Evolutionary conservation across 1,284 basidiomycete genomes (phyloP).

Genomic region (Schizopora paradoxa): DNA sequence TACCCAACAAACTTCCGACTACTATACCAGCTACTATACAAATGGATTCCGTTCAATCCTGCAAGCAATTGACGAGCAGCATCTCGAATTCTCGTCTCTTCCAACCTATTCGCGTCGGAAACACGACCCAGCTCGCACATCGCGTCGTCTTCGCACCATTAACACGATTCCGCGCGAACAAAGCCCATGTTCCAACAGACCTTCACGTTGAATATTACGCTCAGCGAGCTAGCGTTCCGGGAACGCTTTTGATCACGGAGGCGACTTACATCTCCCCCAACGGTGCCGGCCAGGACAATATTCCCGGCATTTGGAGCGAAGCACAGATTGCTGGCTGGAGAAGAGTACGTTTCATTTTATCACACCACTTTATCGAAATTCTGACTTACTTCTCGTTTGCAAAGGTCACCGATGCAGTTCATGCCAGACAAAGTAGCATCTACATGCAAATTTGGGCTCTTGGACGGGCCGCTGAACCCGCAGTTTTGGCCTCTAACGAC

Average conservation of each 20-base stretch:
- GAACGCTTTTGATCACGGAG: slow-evolving; percentile 46
- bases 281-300: slow-evolving; percentile 33
- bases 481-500: slow-evolving; percentile 20
- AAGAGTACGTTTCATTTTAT: slow-evolving; percentile 26
- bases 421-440: slow-evolving; percentile 35
- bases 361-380: not conserved
- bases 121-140: slow-evolving; percentile 34
- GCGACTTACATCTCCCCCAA: slow-evolving; percentile 37
- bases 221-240: slow-evolving; percentile 39
- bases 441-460: slow-evolving; percentile 43
- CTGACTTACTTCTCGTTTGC: not conserved
- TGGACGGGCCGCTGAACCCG: slow-evolving; percentile 32
- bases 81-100: too few relatives aligned
- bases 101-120: slow-evolving; percentile 27
- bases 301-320: slow-evolving; percentile 40
- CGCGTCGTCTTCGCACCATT: slow-evolving; percentile 30
- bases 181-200: slow-evolving; percentile 22
- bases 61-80: too few relatives aligned
- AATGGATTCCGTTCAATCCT: too few relatives aligned
- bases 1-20: too few relatives aligned
- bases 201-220: slow-evolving; percentile 40
- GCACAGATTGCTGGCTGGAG: slow-evolving; percentile 46
- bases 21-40: too few relatives aligned
- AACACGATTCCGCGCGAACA: slow-evolving; percentile 28
- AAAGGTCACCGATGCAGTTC: slow-evolving; percentile 34